Conservation (phyloP, 441 rosid genomes). For the Aquilaria agallochum region DNA sequence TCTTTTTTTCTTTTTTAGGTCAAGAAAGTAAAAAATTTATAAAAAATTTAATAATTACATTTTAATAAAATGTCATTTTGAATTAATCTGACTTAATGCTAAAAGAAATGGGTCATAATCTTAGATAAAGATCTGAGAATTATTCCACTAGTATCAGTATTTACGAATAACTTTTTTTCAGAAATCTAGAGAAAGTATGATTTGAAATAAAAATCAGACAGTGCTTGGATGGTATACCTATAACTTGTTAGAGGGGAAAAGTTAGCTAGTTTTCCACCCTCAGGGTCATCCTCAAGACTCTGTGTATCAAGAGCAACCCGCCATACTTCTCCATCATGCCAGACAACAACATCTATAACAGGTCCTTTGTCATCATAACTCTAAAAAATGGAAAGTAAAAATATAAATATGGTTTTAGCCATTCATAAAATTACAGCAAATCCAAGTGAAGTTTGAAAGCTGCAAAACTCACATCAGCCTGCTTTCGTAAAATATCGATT, state of each 20-base stretch:
- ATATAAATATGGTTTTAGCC: constrained; percentile 5
- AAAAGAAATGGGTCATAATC: too few species aligned
- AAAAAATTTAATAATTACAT: too few species aligned
- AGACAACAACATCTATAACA: constrained; percentile 88
- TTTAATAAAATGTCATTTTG: too few species aligned
- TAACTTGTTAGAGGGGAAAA: constrained; percentile 80
- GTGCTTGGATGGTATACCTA: constrained; percentile 35
- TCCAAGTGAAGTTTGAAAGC: constrained; percentile 19
- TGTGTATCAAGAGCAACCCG: constrained; percentile 95
- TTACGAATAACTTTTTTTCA: too few species aligned
- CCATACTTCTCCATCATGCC: constrained; percentile 98
- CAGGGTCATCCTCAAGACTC: constrained; percentile 76
- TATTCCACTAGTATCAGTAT: too few species aligned
- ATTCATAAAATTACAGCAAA: constrained; percentile 6
- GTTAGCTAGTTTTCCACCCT: constrained; percentile 74
- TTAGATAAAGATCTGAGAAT: too few species aligned
- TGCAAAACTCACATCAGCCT: constrained; percentile 65
- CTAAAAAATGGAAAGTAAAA: constrained; percentile 29
- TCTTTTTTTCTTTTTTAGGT: too few species aligned
- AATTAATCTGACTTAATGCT: too few species aligned
- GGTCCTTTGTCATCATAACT: constrained; percentile 95
- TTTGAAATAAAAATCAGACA: neutral
- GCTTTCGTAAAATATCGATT: constrained; percentile 77
- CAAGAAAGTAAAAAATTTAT: too few species aligned
- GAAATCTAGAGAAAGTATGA: too few species aligned